A percentile compares a stretch with the other conserved stretches of the same genome.
phyloP scores from a whole-genome alignment of 225 moss, liverwort and hornwort genomes.

The Ulota crispa region DNA sequence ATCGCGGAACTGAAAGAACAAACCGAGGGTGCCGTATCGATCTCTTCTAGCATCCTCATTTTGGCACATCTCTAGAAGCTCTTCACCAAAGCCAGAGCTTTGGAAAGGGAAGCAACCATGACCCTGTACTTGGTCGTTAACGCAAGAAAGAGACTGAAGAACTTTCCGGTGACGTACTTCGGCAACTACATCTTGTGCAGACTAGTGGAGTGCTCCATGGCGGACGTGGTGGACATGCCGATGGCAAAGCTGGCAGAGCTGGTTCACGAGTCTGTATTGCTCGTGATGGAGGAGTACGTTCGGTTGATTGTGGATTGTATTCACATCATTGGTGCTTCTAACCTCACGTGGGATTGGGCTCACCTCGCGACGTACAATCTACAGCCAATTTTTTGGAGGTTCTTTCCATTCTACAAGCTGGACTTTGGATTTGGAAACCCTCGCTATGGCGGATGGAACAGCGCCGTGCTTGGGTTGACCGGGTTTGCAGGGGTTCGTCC shows the following conservation, averaged over 20 bases:
- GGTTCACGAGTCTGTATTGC: conserved; percentile 26
- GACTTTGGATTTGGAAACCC: conserved; percentile 44
- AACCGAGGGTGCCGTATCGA: conserved; percentile 2
- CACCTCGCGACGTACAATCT: conserved; percentile 14
- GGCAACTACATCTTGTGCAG: conserved; percentile 30
- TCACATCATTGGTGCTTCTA: conserved; percentile 20
- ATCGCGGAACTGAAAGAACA: conserved; percentile 37
- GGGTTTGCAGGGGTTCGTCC: conserved; percentile 29
- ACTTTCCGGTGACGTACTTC: conserved; percentile 39
- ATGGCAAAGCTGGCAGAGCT: conserved; percentile 20
- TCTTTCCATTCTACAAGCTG: conserved; percentile 44
- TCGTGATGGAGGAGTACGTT: conserved; percentile 31
- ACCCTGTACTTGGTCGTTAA: conserved; percentile 24
- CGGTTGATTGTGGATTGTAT: conserved; percentile 28
- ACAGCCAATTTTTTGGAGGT: conserved; percentile 45
- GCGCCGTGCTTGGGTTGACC: not conserved
- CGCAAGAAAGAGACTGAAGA: conserved; percentile 34
- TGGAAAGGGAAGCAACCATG: conserved; percentile 26
- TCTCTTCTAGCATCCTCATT: conserved; percentile 44
- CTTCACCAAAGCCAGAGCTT: conserved; percentile 34
- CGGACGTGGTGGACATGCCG: conserved; percentile 38
- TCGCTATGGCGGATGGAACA: conserved; percentile 35
- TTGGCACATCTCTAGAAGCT: conserved; percentile 47
- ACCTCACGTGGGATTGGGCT: conserved; percentile 11
- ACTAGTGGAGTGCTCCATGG: conserved; percentile 21